Conservation (phyloP, 73 alveolate species). For the Paraurostyla sp. region DNA sequence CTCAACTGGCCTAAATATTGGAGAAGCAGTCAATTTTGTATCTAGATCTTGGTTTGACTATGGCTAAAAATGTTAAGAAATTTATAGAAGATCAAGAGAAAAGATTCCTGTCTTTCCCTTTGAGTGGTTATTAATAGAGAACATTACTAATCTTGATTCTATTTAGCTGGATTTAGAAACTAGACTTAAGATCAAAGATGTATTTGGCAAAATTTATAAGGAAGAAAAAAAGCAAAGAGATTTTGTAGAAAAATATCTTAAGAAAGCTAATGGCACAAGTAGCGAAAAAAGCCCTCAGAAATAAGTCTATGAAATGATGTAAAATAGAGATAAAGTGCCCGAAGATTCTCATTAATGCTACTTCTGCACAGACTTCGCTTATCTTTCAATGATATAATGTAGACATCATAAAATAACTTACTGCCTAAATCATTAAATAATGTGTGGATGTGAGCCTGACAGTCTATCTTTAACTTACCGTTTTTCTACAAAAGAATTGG, state of each 20-base stretch:
- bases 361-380: slow-evolving; percentile 64
- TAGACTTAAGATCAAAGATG: slow-evolving; percentile 6
- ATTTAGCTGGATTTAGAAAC: neutral
- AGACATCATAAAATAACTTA: slow-evolving; percentile 16
- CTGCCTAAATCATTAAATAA: slow-evolving; percentile 25
- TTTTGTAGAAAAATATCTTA: neutral
- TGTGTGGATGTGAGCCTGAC: slow-evolving; percentile 49
- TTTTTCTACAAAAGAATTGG: slow-evolving; percentile 35
- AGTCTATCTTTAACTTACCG: slow-evolving; percentile 1
- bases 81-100: slow-evolving; percentile 64
- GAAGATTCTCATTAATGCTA: slow-evolving; percentile 53
- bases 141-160: slow-evolving; percentile 33
- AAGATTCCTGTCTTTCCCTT: slow-evolving; percentile 71
- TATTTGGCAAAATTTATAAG: neutral
- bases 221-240: slow-evolving; percentile 53
- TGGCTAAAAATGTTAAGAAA: slow-evolving; percentile 57
- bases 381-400: slow-evolving; percentile 28
- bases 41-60: slow-evolving; percentile 83
- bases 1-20: slow-evolving; percentile 84
- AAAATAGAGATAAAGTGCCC: slow-evolving; percentile 3
- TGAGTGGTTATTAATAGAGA: slow-evolving; percentile 73
- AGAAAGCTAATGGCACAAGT: neutral
- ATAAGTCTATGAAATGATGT: slow-evolving; percentile 28
- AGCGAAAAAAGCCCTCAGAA: neutral
- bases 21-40: slow-evolving; percentile 89